Percentiles rank a stretch among this genome's conserved stretches.
phyloP scores from a whole-genome alignment of 1,284 basidiomycete species.

The Cystobasidiaceae sp. region DNA sequence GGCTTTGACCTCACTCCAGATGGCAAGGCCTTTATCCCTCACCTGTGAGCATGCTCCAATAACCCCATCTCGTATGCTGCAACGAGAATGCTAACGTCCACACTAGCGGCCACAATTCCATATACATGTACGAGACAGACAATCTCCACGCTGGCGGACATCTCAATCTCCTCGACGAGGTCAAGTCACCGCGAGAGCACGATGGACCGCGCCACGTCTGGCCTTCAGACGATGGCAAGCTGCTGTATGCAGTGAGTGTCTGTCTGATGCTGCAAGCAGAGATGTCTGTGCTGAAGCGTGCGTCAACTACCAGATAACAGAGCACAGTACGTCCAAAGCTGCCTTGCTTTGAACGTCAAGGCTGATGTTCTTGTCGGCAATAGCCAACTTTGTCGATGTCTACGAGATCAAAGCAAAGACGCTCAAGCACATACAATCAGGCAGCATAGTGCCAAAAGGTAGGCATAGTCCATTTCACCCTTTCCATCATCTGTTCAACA shows the following conservation, averaged over 20 bases:
- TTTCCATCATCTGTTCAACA: background rate
- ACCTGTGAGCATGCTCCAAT: constrained; percentile 40
- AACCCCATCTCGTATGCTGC: background rate
- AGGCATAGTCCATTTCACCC: background rate
- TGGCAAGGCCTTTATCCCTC: constrained; percentile 42
- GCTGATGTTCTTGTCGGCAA: background rate
- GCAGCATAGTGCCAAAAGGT: constrained; percentile 37
- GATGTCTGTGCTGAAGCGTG: background rate
- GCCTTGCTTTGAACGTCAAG: background rate
- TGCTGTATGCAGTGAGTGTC: constrained; percentile 45
- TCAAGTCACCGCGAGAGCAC: constrained; percentile 44
- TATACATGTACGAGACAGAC: constrained; percentile 46
- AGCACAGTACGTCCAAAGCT: constrained; percentile 37
- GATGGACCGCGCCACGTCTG: constrained; percentile 49
- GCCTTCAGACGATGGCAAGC: constrained; percentile 45
- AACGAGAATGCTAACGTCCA: background rate
- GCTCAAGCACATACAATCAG: constrained; percentile 35
- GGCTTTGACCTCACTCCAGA: constrained; percentile 37
- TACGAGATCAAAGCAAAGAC: constrained; percentile 34
- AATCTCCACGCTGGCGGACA: constrained; percentile 38
- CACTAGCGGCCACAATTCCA: constrained; percentile 47
- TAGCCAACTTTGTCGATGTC: constrained; percentile 42
- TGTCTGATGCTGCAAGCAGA: background rate
- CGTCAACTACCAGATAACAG: constrained; percentile 32
- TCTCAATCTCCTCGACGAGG: constrained; percentile 43